Base-by-base conservation (phyloP, 176 grass and related monocot species). In the Canna indica region DNA sequence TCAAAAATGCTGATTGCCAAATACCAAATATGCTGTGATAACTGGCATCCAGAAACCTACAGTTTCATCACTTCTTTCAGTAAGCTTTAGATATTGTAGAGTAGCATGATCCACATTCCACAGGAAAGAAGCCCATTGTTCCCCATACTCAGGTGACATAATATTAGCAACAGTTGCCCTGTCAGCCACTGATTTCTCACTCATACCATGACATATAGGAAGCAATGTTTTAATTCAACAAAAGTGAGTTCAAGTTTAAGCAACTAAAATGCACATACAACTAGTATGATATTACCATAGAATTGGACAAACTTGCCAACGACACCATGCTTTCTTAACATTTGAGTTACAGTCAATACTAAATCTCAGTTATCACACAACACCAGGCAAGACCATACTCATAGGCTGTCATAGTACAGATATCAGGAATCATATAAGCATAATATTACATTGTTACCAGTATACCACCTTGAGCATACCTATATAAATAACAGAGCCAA, bases 341-440 rank as follows among this genome's bases (percentile, higher is more conserved):
- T 53, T 53, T 53, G 47, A 17, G 47, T 53, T 8, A 53, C 47
- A 53, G 47, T 53, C 22, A 53, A 53, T 3, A 53, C 47, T 53
- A 53, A 20, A 20, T 53, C 47, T 71, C 67, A 95, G 65, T 73
- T 90, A 89, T 34, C 90, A 86, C 73, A 95, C 84, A 5, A 95
- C 90, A 61, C 90, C 90, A 44, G 86, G 90, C 69, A 95, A 84
- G 76, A 95, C 90, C 90, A 95, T 95, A 76, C 90, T 95, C 90
- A 95, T 95, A 36, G 90, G 86, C 90, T 95, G 81, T 75, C 56
- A 33, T 3, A 53, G 47, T 3, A 53, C 3, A 53, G 22, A 53
- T 47, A n/a, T n/a, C n/a, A n/a, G n/a, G n/a, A n/a, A n/a, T n/a
- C n/a, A n/a, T n/a, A n/a, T n/a, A n/a, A n/a, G n/a, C n/a, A n/a